A percentile compares a stretch with the other conserved stretches of the same genome.
Evolutionary conservation across 345 rosid species (phyloP).

Genomic region (Cardamine resedifolia): DNA sequence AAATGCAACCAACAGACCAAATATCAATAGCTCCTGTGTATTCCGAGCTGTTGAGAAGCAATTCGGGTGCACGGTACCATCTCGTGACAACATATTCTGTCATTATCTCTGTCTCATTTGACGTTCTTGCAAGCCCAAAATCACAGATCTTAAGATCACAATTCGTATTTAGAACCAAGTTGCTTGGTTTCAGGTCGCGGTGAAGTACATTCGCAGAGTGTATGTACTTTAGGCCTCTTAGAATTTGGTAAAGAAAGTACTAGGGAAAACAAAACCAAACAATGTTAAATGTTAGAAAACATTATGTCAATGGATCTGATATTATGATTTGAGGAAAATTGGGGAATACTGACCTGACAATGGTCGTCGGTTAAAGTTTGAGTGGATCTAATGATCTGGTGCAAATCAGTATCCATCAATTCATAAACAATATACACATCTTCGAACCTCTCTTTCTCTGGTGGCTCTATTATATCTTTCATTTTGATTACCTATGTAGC

Average conservation of each 20-base stretch:
- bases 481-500: conserved; percentile 65
- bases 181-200: conserved; percentile 88
- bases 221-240: conserved; percentile 78
- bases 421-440: conserved; percentile 90
- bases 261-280: conserved; percentile 20
- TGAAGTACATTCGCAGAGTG: conserved; percentile 86
- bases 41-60: conserved; percentile 73
- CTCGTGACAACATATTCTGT: conserved; percentile 81
- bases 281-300: not conserved
- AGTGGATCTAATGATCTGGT: conserved; percentile 78
- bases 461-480: conserved; percentile 81
- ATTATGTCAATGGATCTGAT: not conserved
- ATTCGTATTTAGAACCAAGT: conserved; percentile 63
- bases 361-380: conserved; percentile 86
- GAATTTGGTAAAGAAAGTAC: conserved; percentile 84
- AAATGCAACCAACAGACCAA: conserved; percentile 96
- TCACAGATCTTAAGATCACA: conserved; percentile 83
- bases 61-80: conserved; percentile 79
- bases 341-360: conserved; percentile 58
- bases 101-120: conserved; percentile 88
- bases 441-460: conserved; percentile 62
- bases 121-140: conserved; percentile 87
- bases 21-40: conserved; percentile 82
- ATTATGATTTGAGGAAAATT: not conserved
- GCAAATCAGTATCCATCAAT: conserved; percentile 90